Evolutionary conservation across 2,329 filamentous ascomycete species (phyloP).

Genomic region (Beauveria asiatica): DNA sequence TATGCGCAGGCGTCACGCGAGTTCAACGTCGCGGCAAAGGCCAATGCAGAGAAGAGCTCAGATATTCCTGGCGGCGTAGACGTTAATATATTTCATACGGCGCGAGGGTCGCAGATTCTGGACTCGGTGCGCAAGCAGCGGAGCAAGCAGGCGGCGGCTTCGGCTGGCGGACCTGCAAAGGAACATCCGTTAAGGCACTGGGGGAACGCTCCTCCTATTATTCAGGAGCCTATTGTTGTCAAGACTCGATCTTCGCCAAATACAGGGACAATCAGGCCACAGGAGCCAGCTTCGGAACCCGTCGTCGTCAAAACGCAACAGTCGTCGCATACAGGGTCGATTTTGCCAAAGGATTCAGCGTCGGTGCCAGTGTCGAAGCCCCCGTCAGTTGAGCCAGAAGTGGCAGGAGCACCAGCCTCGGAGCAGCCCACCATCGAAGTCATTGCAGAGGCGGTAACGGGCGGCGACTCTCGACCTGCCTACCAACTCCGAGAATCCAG

Average conservation of each 20-base stretch:
- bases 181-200: conserved; percentile 31
- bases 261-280: neutral
- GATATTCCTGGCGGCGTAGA: conserved; percentile 33
- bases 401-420: neutral
- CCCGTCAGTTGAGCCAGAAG: neutral
- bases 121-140: conserved; percentile 23
- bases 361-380: neutral
- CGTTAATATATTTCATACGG: conserved; percentile 41
- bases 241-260: neutral
- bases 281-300: too few species aligned
- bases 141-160: conserved; percentile 8
- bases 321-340: too few species aligned
- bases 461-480: conserved; percentile 16
- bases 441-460: neutral
- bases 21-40: conserved; percentile 4
- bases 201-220: conserved; percentile 15
- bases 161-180: conserved; percentile 20
- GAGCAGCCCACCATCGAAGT: neutral
- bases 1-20: conserved; percentile 4
- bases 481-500: conserved; percentile 80
- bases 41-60: conserved; percentile 18
- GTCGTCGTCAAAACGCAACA: too few species aligned
- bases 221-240: neutral
- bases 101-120: conserved; percentile 36
- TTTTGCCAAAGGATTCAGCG: too few species aligned